Evolutionary conservation across 495 filamentous ascomycete genomes (phyloP).

Genomic region (Penicillium desertorum): DNA sequence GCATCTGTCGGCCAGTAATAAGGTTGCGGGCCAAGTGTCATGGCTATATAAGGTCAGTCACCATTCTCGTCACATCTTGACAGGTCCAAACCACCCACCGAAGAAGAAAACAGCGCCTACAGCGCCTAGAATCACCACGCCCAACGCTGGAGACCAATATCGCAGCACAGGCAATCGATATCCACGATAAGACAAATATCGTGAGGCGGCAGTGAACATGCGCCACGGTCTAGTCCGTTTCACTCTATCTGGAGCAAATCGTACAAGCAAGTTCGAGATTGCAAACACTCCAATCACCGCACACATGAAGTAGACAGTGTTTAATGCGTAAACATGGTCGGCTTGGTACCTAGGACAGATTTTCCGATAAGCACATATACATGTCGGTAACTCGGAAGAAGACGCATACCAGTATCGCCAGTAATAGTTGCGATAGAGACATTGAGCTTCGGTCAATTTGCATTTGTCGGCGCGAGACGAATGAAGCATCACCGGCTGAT

Average conservation of each 20-base stretch:
- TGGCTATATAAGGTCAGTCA: constrained; percentile 27
- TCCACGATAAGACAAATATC: constrained; percentile 29
- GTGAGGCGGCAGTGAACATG: constrained; percentile 22
- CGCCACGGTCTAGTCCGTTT: constrained; percentile 29
- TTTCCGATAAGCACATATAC: background rate
- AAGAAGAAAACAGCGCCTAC: constrained; percentile 27
- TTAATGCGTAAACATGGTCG: constrained; percentile 52
- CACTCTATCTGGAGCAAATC: constrained; percentile 22
- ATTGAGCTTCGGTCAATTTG: constrained; percentile 46
- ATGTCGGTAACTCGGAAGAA: background rate
- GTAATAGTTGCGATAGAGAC: constrained; percentile 42
- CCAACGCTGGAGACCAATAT: constrained; percentile 30
- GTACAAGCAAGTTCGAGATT: constrained; percentile 31
- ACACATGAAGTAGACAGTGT: constrained; percentile 51
- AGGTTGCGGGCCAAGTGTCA: constrained; percentile 52
- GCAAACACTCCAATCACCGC: constrained; percentile 48
- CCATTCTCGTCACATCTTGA: constrained; percentile 14
- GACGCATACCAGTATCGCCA: constrained; percentile 51
- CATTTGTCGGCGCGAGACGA: constrained; percentile 46
- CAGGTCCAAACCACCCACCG: constrained; percentile 29
- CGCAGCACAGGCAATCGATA: constrained; percentile 18
- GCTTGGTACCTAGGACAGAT: constrained; percentile 46
- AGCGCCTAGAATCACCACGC: constrained; percentile 24
- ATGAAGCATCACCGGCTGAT: constrained; percentile 49
- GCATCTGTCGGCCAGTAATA: constrained; percentile 59